These are phyloP conservation scores for Linum trigynum DNA, from an alignment of 345 rosid genomes.

Conservation along the genomic window DNA sequence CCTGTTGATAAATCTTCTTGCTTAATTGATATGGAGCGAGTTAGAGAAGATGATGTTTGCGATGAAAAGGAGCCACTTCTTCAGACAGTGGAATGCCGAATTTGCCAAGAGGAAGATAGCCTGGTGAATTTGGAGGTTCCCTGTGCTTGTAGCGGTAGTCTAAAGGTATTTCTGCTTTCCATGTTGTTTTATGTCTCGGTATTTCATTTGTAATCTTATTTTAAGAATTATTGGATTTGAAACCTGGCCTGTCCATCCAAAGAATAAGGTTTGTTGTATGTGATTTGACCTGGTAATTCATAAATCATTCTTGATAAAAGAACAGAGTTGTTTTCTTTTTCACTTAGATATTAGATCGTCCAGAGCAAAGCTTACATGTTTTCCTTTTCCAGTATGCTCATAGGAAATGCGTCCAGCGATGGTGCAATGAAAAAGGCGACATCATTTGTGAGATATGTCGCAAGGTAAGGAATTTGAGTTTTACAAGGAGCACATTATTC, in stretches of 20 bases:
- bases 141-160: constrained; percentile 30
- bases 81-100: constrained; percentile 27
- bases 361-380: background rate
- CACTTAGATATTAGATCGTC: background rate
- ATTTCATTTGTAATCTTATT: background rate
- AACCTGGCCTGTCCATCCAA: background rate
- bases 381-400: constrained; percentile 23
- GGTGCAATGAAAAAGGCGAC: constrained; percentile 30
- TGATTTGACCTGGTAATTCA: background rate
- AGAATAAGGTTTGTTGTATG: background rate
- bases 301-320: background rate
- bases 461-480: constrained; percentile 14
- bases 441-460: constrained; percentile 27
- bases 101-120: constrained; percentile 32
- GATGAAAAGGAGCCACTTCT: constrained; percentile 25
- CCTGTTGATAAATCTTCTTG: constrained; percentile 13
- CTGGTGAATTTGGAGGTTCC: constrained; percentile 25
- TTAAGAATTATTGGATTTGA: background rate
- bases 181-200: background rate
- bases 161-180: constrained; percentile 18
- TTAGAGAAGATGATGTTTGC: constrained; percentile 11
- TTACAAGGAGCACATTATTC: background rate
- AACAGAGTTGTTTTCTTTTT: background rate
- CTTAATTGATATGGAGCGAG: constrained; percentile 21
- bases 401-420: constrained; percentile 27